Evolutionary conservation across 140 eudicot genomes (phyloP), one percentile per base, ranked within the genome.

Genomic region (Stevia rebaudiana): DNA sequence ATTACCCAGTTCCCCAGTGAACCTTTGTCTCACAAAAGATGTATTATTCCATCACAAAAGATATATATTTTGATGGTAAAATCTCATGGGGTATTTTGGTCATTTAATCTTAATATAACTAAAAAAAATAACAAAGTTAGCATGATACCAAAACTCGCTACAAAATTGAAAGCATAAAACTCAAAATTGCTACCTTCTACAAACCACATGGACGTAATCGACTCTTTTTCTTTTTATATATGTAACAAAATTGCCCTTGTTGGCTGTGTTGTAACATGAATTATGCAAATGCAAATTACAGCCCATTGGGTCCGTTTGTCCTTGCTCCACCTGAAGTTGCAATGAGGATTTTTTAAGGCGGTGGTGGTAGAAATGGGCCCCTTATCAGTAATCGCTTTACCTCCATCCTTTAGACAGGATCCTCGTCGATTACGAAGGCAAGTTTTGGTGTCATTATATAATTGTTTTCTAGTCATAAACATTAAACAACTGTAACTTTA

Each of bases 261-360:
- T 10, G 12, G 12, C 22, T 56, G 43, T 65, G 48, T 13, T 31
- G 22, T 55, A 18, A 67, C 42, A 6, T 59, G 17, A 0, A 35
- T 0, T 41, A 12, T 73, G 6, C 74, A 33, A 18, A 55, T 25
- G 9, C 59, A 5, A 66, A 52, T 44, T 81, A 77, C 84, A 94
- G 99, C 28, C 97, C 97, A 7, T 72, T 94, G 82, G 97, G 99
- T 19, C 99, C 99, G 13, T 94, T 94, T 81, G 95, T 94, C 56
- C 99, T 97, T 15, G 99, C 99, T n/a, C 99, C 99, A 68, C 99
- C 97, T 63, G 99, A 94, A 69, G 94, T 94, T 74, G 99, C 99
- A 44, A 88, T 94, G 97, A 83, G 79, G 64, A 94, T 94, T 31
- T 92, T 94, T 74, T 97, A 94, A 78, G 94, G 82, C 9, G 74